Evolutionary conservation across 1,284 basidiomycete genomes (phyloP), one percentile per base, ranked within the genome.

Genomic region (Ganoderma sinense): DNA sequence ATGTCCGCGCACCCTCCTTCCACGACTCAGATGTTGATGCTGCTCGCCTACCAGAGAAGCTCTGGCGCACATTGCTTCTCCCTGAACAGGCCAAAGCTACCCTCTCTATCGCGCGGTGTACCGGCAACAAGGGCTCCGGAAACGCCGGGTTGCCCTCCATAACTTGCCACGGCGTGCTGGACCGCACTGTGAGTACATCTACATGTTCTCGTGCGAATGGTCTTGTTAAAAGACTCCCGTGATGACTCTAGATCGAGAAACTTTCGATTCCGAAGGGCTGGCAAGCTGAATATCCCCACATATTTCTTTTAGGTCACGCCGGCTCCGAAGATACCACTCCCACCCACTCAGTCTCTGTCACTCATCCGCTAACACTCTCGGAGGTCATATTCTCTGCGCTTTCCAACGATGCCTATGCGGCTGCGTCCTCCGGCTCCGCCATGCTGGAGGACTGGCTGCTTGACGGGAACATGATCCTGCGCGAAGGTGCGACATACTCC

Each of bases 401-500:
- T 2, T 78, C 79, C 4, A 53, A 69, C 14, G 69, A 76, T n/a
- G 76, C 78, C 6, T 80, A 78, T 65, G 66, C 67, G 7, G 66
- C 70, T 39, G 77, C 78, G 4, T 74, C 66, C 31, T 60, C 73
- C 3, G 67, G 78, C 45, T 55, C 70, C 0, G 40, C 65, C 6
- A 55, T 78, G 4, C 74, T 89, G 48, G 84, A 87, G 66, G 73
- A 76, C 53, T 84, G 82, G 80, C 76, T 89, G 23, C 83, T 80
- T 59, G 75, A 78, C 20, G 81, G 82, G 6, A 72, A 78, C 39
- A 74, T 74, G 18, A 84, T 91, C 40, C 78, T 92, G 23, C 87
- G 87, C 29, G 83, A 87, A 73, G 86, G 86, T 40, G 81, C 85
- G 66, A 75, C 83, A 20, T 77, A 86, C 69, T 78, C 76, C 13